Percentiles rank a stretch among this genome's conserved stretches.
Evolutionary conservation across 768 basidiomycete genomes (phyloP).

Genomic region (Boletus vinaceobasis): DNA sequence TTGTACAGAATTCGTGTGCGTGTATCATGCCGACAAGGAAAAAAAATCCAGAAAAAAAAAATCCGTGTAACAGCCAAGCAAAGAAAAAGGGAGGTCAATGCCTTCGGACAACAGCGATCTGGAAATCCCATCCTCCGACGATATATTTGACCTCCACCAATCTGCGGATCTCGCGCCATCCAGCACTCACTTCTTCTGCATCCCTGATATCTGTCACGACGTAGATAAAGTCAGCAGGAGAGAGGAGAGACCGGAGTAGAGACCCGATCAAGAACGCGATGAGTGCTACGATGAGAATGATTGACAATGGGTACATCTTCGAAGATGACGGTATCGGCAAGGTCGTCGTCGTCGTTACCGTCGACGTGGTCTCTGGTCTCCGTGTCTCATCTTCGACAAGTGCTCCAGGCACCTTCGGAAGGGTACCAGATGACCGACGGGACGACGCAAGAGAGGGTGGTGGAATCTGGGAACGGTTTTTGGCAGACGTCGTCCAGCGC

Average conservation of each 20-base stretch:
- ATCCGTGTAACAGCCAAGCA: background rate
- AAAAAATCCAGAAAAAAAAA: background rate
- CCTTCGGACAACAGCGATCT: conserved; percentile 78
- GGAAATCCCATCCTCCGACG: conserved; percentile 83
- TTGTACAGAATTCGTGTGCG: conserved; percentile 4
- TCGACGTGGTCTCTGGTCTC: background rate
- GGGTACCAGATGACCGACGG: conserved; percentile 19
- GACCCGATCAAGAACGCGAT: conserved; percentile 93
- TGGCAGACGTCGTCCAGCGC: conserved; percentile 43
- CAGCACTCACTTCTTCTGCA: conserved; percentile 46
- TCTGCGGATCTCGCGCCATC: conserved; percentile 85
- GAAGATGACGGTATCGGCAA: conserved; percentile 1
- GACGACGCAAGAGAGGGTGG: conserved; percentile 22
- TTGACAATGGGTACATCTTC: conserved; percentile 42
- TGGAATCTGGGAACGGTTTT: conserved; percentile 16
- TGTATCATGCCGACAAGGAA: conserved; percentile 7
- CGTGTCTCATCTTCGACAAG: conserved; percentile 21
- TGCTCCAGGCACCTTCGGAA: conserved; percentile 38
- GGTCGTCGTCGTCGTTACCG: conserved; percentile 1
- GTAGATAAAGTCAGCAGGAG: conserved; percentile 89
- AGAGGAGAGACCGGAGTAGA: conserved; percentile 80
- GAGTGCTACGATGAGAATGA: conserved; percentile 72
- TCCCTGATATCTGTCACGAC: conserved; percentile 59
- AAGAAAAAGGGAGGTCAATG: conserved; percentile 42
- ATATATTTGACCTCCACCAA: conserved; percentile 80